phyloP scores from a whole-genome alignment of 345 rosid genomes.

The Gynandropsis gynandra region DNA sequence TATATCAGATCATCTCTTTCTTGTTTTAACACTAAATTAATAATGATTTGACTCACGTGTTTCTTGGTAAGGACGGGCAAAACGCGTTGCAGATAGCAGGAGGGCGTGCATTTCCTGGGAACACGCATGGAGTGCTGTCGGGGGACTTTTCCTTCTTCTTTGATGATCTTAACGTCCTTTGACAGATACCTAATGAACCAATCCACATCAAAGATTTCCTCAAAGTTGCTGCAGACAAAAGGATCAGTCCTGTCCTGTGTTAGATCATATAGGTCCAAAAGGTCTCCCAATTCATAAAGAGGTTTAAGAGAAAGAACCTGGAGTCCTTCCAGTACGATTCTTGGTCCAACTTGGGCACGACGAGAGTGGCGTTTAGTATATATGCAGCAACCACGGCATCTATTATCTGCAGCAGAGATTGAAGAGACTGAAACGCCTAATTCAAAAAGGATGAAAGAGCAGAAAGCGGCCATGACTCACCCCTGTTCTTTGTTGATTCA shows the following conservation, averaged over 20 bases:
- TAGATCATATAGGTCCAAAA: background rate
- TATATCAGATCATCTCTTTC: constrained; percentile 1
- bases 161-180: constrained; percentile 58
- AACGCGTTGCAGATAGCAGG: constrained; percentile 33
- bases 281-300: too few relatives aligned
- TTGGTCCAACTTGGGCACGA: constrained; percentile 81
- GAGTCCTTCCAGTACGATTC: constrained; percentile 87
- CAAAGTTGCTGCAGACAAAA: constrained; percentile 57
- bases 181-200: constrained; percentile 73
- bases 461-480: constrained; percentile 34
- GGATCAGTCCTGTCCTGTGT: constrained; percentile 4
- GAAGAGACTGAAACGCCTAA: background rate
- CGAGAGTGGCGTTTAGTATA: constrained; percentile 85
- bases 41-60: constrained; percentile 16
- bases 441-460: constrained; percentile 1
- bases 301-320: constrained; percentile 35
- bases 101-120: constrained; percentile 74
- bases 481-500: constrained; percentile 93
- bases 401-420: constrained; percentile 47
- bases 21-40: background rate
- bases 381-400: constrained; percentile 92
- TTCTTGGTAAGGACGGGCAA: constrained; percentile 28
- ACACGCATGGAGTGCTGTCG: constrained; percentile 58
- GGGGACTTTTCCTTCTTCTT: constrained; percentile 41
- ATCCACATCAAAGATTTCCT: constrained; percentile 68